These are phyloP conservation scores for Senna tora DNA, from an alignment of 306 rosid species.

Conservation along the genomic window DNA sequence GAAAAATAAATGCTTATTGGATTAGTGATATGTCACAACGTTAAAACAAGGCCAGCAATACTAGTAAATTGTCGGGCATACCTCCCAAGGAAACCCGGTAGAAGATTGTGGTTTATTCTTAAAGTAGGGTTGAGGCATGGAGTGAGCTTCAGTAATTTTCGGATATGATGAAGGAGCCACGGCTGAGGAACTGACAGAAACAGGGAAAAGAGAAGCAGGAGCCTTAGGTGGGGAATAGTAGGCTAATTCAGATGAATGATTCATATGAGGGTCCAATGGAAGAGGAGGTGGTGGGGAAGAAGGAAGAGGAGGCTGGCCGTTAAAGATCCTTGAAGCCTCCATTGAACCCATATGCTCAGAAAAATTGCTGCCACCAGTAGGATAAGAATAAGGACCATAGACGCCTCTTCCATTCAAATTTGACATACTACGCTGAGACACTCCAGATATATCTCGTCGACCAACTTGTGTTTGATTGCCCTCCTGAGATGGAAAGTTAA, in stretches of 20 bases:
- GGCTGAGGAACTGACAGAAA: constrained; percentile 46
- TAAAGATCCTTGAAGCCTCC: constrained; percentile 53
- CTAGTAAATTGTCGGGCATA: constrained; percentile 30
- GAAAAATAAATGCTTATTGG: neutral
- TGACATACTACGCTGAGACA: neutral
- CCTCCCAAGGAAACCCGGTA: constrained; percentile 59
- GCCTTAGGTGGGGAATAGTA: constrained; percentile 52
- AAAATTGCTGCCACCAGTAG: constrained; percentile 40
- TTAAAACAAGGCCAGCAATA: neutral
- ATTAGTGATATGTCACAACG: neutral
- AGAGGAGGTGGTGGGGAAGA: constrained; percentile 80
- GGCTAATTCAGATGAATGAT: constrained; percentile 32
- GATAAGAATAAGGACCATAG: constrained; percentile 38
- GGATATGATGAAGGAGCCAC: constrained; percentile 49
- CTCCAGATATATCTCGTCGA: constrained; percentile 1
- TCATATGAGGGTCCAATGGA: constrained; percentile 57
- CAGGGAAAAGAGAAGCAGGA: constrained; percentile 65
- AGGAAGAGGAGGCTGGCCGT: constrained; percentile 78
- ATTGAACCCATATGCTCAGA: constrained; percentile 39
- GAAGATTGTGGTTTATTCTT: constrained; percentile 55
- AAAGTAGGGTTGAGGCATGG: constrained; percentile 54
- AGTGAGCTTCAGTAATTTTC: constrained; percentile 50
- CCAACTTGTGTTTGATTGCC: constrained; percentile 17
- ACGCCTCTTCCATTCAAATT: constrained; percentile 39
- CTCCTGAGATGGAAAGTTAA: constrained; percentile 23